A percentile compares a stretch with the other conserved stretches of the same genome.
phyloP scores from a whole-genome alignment of 129 eudicot species.

The Kitagawia praeruptora region DNA sequence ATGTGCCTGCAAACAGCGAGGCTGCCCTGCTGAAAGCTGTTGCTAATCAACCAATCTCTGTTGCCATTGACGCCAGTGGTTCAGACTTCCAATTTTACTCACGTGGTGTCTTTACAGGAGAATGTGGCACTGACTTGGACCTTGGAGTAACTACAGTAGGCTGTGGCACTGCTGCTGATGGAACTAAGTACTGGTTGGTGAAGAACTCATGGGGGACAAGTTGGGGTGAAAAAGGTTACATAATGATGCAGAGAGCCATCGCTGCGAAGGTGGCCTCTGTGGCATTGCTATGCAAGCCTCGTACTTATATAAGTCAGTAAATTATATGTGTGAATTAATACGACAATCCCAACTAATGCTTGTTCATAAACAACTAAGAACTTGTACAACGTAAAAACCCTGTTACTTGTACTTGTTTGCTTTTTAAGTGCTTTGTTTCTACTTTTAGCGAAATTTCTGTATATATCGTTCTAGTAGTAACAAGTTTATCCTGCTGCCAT shows the following conservation, averaged over 20 bases:
- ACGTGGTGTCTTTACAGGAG: not conserved
- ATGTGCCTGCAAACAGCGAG: conserved; percentile 10
- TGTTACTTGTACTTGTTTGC: not conserved
- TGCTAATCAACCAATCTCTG: conserved; percentile 9
- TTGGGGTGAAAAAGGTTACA: conserved; percentile 7
- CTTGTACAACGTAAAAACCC: not conserved
- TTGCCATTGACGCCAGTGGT: conserved; percentile 1
- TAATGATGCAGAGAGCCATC: not conserved
- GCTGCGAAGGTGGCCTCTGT: not conserved
- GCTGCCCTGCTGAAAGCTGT: not conserved
- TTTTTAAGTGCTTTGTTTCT: not conserved
- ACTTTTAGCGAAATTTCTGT: not conserved
- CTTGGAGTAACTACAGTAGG: conserved; percentile 3
- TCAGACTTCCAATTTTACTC: conserved; percentile 1
- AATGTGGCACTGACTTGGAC: not conserved
- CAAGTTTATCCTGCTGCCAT: not conserved
- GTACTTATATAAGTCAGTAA: not conserved
- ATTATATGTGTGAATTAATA: not conserved
- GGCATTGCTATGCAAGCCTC: conserved; percentile 5
- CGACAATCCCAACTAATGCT: not conserved
- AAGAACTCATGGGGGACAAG: conserved; percentile 6
- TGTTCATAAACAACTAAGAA: not conserved
- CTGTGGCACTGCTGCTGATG: conserved; percentile 6
- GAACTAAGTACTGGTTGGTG: conserved; percentile 2
- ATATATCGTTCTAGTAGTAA: not conserved